Conservation (phyloP, 2,329 filamentous ascomycete genomes). For the Juglanconis oblonga region DNA sequence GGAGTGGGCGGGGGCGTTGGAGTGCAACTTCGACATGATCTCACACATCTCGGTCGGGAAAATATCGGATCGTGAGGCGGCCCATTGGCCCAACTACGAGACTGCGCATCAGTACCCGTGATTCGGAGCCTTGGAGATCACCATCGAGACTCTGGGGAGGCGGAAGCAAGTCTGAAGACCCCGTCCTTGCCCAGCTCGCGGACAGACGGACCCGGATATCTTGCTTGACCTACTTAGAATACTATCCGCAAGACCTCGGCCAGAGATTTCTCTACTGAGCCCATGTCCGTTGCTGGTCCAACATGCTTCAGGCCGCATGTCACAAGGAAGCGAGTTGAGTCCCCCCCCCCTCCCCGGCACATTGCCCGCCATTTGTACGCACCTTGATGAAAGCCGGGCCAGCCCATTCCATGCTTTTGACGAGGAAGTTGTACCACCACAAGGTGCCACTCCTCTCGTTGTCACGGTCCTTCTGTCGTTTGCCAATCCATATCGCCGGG, state of each 20-base stretch:
- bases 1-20: conserved; percentile 89
- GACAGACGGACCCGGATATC: background rate
- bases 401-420: conserved; percentile 84
- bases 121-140: background rate
- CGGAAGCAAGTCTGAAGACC: too few relatives aligned
- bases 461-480: conserved; percentile 58
- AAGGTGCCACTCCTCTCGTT: conserved; percentile 78
- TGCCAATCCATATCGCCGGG: conserved; percentile 78
- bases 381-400: conserved; percentile 98
- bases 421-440: conserved; percentile 93
- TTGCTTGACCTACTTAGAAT: background rate
- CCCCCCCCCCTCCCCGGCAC: background rate
- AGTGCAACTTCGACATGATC: conserved; percentile 92
- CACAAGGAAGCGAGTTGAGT: too few relatives aligned
- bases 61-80: conserved; percentile 91
- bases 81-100: conserved; percentile 87
- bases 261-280: too few relatives aligned
- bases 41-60: conserved; percentile 91
- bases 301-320: too few relatives aligned
- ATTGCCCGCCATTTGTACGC: conserved; percentile 18
- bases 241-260: too few relatives aligned
- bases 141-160: too few relatives aligned
- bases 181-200: too few relatives aligned
- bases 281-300: too few relatives aligned
- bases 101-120: background rate